A percentile compares a stretch with the other conserved stretches of the same genome.
Evolutionary conservation across 2,329 filamentous ascomycete genomes (phyloP).

Genomic region (Dactylonectria estremocensis): DNA sequence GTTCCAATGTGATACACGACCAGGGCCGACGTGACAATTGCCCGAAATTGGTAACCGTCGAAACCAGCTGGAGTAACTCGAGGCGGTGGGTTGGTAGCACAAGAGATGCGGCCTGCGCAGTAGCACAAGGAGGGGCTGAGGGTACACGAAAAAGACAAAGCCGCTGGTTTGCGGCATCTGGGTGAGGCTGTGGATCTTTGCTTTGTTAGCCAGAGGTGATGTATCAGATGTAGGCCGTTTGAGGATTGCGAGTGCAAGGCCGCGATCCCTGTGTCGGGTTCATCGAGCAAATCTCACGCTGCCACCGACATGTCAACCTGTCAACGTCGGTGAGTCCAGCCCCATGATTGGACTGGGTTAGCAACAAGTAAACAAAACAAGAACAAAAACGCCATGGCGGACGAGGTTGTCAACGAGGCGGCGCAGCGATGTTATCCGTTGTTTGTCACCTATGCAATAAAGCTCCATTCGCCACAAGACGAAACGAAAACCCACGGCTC

Average conservation of each 20-base stretch:
- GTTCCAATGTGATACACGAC: conserved; percentile 8
- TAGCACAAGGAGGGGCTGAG: conserved; percentile 3
- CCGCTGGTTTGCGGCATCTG: background rate
- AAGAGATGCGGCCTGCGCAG: conserved; percentile 31
- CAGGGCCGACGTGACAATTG: conserved; percentile 20
- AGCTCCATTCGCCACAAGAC: background rate
- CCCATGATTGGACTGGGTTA: background rate
- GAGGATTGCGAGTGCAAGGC: background rate
- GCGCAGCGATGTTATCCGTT: background rate
- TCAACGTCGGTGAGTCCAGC: background rate
- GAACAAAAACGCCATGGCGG: background rate
- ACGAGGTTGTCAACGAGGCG: background rate
- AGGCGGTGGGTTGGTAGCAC: conserved; percentile 12
- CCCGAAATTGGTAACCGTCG: conserved; percentile 14
- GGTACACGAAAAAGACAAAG: background rate
- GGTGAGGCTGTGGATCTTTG: conserved; percentile 1
- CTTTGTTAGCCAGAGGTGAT: background rate
- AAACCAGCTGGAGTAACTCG: conserved; percentile 1
- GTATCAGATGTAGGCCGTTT: background rate
- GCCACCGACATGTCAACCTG: too few species aligned
- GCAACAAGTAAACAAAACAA: background rate
- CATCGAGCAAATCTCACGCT: background rate
- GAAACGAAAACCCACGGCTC: background rate
- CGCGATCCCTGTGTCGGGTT: background rate
- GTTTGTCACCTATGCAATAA: background rate